These are phyloP conservation scores for Komagataea norvegica DNA, from an alignment of 1,139 yeast genomes.

Conservation along the genomic window DNA sequence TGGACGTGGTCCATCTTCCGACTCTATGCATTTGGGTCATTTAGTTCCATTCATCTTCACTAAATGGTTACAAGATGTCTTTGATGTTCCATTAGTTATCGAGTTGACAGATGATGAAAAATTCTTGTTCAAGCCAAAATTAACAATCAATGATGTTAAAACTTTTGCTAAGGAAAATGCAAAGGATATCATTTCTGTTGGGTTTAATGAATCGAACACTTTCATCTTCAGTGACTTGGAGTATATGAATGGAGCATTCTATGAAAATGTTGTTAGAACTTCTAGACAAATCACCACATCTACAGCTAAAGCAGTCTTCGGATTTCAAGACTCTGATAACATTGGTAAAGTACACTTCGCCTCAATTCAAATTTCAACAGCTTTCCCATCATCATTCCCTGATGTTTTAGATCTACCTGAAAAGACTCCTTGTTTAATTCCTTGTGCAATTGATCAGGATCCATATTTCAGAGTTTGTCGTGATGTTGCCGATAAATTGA, in stretches of 20 bases:
- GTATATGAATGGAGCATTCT: slow-evolving; percentile 91
- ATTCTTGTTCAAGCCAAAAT: slow-evolving; percentile 85
- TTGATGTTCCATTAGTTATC: slow-evolving; percentile 93
- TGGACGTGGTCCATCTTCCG: slow-evolving; percentile 97
- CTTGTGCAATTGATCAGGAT: slow-evolving; percentile 99
- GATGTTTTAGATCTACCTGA: slow-evolving; percentile 80
- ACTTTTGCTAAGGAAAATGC: slow-evolving; percentile 76
- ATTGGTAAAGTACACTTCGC: slow-evolving; percentile 96
- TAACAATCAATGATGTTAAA: slow-evolving; percentile 86
- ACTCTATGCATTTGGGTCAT: slow-evolving; percentile 95
- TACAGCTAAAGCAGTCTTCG: slow-evolving; percentile 96
- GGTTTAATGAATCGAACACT: slow-evolving; percentile 91
- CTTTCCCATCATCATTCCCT: slow-evolving; percentile 95
- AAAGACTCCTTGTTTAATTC: slow-evolving; percentile 92
- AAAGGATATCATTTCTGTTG: slow-evolving; percentile 90
- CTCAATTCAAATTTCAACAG: slow-evolving; percentile 91
- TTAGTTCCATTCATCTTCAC: slow-evolving; percentile 95
- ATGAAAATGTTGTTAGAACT: slow-evolving; percentile 90
- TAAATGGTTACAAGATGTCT: slow-evolving; percentile 97
- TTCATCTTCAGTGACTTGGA: slow-evolving; percentile 89
- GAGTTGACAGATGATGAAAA: slow-evolving; percentile 98
- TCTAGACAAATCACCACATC: slow-evolving; percentile 94
- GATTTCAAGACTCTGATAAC: slow-evolving; percentile 90
- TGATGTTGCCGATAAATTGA: slow-evolving; percentile 93
- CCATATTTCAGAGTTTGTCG: slow-evolving; percentile 97